Evolutionary conservation across 106 monocot genomes (phyloP).

Genomic region (Dioscorea dumetorum): DNA sequence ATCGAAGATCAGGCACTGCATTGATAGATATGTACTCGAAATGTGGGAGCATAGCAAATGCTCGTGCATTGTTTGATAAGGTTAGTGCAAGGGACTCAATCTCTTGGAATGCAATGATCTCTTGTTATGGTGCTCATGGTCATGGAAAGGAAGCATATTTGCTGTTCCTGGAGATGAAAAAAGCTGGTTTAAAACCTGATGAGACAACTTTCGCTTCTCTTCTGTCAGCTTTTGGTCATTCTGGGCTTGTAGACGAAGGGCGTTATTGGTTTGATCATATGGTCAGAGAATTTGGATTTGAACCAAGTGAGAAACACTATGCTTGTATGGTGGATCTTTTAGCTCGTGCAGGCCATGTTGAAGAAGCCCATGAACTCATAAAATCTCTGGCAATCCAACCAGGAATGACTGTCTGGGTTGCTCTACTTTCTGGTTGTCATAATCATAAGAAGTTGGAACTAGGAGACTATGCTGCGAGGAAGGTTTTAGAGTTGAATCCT

Average conservation of each 20-base stretch:
- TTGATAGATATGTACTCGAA: conserved; percentile 87
- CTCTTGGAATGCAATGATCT: conserved; percentile 72
- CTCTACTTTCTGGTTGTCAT: conserved; percentile 65
- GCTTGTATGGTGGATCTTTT: conserved; percentile 71
- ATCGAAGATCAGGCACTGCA: conserved; percentile 41
- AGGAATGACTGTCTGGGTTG: conserved; percentile 58
- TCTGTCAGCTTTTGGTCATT: conserved; percentile 68
- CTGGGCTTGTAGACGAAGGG: conserved; percentile 67
- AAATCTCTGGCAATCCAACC: conserved; percentile 35
- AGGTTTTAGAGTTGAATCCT: conserved; percentile 40
- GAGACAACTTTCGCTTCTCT: conserved; percentile 72
- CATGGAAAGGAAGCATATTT: conserved; percentile 45
- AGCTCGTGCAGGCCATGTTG: conserved; percentile 50
- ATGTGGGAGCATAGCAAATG: conserved; percentile 46
- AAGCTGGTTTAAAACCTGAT: conserved; percentile 41
- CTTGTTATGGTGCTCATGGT: conserved; percentile 63
- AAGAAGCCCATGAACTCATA: conserved; percentile 50
- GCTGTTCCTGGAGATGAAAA: conserved; percentile 49
- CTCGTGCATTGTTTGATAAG: conserved; percentile 41
- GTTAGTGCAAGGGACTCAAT: conserved; percentile 45
- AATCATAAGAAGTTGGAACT: conserved; percentile 38
- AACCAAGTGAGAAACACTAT: conserved; percentile 66
- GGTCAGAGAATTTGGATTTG: conserved; percentile 38
- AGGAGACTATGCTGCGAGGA: conserved; percentile 38
- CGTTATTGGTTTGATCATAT: conserved; percentile 52